These are phyloP conservation scores for Blastomyces parvus DNA, from an alignment of 2,329 filamentous ascomycete genomes.

Conservation along the genomic window DNA sequence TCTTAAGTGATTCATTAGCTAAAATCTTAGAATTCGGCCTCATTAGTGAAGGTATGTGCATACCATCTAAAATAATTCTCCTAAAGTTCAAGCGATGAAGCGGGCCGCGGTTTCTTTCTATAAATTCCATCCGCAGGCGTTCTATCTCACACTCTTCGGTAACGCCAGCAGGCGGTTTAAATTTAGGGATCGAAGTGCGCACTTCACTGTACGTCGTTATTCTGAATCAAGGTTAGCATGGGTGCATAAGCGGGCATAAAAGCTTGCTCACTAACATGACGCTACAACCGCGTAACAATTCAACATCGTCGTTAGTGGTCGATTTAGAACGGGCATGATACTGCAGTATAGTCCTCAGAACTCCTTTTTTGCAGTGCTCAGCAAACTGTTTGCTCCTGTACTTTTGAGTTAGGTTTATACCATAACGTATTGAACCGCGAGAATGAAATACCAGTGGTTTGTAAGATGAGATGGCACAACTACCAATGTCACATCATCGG, in stretches of 20 bases:
- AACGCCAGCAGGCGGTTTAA: conserved; percentile 16
- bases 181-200: conserved; percentile 25
- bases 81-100: conserved; percentile 30
- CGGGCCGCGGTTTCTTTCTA: conserved; percentile 21
- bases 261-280: conserved; percentile 19
- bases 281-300: conserved; percentile 16
- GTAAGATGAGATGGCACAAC: conserved; percentile 28
- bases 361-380: conserved; percentile 23
- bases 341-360: conserved; percentile 19
- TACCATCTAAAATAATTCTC: conserved; percentile 36
- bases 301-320: conserved; percentile 15
- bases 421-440: not conserved
- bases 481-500: conserved; percentile 28
- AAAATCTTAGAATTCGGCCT: not conserved
- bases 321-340: conserved; percentile 21
- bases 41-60: conserved; percentile 7
- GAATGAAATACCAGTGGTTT: conserved; percentile 26
- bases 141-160: conserved; percentile 16
- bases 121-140: conserved; percentile 21
- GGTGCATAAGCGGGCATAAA: not conserved
- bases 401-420: conserved; percentile 1
- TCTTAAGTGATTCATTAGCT: conserved; percentile 19
- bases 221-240: conserved; percentile 16
- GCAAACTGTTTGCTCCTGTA: conserved; percentile 25
- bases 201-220: conserved; percentile 34